These are phyloP conservation scores for Trametes hirsuta DNA, from an alignment of 1,284 basidiomycete genomes.

Conservation along the genomic window DNA sequence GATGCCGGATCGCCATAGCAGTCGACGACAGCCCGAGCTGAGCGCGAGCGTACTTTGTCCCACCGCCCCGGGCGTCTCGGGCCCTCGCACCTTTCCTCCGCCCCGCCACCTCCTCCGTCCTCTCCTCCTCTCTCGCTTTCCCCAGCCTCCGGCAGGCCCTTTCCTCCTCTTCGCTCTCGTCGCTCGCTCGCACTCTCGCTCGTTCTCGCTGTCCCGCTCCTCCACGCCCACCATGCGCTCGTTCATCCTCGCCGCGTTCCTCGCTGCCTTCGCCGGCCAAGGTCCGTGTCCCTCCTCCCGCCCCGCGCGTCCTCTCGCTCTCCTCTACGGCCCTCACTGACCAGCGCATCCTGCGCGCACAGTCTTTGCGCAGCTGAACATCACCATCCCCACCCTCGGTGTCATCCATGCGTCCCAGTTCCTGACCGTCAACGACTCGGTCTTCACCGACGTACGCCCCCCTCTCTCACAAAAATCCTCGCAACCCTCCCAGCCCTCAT, in stretches of 20 bases:
- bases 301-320: not conserved
- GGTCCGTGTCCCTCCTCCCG: conserved; percentile 19
- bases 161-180: conserved; percentile 4
- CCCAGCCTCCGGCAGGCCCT: conserved; percentile 24
- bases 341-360: not conserved
- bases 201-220: conserved; percentile 9
- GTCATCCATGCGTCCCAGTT: conserved; percentile 49
- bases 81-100: not conserved
- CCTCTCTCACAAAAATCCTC: not conserved
- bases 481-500: not conserved
- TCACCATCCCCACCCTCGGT: conserved; percentile 46
- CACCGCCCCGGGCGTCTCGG: too few species aligned
- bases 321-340: not conserved
- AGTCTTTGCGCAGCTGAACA: conserved; percentile 51
- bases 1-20: conserved; percentile 24
- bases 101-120: conserved; percentile 10
- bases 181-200: conserved; percentile 3
- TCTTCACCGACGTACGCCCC: conserved; percentile 45
- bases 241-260: conserved; percentile 21
- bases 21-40: not conserved
- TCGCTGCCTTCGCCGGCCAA: conserved; percentile 27
- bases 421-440: conserved; percentile 45
- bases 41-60: not conserved
- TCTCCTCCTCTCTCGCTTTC: conserved; percentile 1
- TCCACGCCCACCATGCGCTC: conserved; percentile 3